These are phyloP conservation scores for Thalassiosira oceanica DNA, from an alignment of 352 stramenopile species.

Conservation along the genomic window DNA sequence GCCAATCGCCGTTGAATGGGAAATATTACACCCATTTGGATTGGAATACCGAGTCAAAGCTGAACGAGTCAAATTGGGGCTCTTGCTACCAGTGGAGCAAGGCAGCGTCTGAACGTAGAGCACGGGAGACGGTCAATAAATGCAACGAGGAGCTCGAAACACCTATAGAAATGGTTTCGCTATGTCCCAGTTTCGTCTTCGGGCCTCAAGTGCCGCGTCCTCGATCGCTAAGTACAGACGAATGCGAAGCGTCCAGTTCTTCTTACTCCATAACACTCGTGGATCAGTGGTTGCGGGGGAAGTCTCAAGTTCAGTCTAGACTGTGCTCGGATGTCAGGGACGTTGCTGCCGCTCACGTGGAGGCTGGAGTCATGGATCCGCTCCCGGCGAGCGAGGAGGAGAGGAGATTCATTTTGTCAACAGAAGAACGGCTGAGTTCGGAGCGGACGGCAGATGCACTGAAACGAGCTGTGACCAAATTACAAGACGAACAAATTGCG, in stretches of 20 bases:
- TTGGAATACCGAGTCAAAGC: conserved; percentile 60
- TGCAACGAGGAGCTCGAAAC: conserved; percentile 23
- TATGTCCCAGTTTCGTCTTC: conserved; percentile 80
- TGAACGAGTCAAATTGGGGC: conserved; percentile 56
- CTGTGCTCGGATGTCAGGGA: conserved; percentile 77
- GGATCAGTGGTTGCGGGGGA: conserved; percentile 64
- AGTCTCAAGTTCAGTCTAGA: conserved; percentile 69
- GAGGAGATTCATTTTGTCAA: conserved; percentile 70
- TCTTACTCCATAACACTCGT: conserved; percentile 72
- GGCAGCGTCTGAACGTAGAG: conserved; percentile 64
- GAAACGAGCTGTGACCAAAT: conserved; percentile 14
- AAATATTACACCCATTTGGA: conserved; percentile 61
- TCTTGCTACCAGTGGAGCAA: conserved; percentile 74
- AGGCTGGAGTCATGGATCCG: conserved; percentile 33
- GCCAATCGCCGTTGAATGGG: conserved; percentile 67
- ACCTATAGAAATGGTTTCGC: conserved; percentile 55
- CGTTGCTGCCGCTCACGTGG: conserved; percentile 69
- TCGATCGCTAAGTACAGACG: background rate
- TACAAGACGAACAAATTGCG: conserved; percentile 26
- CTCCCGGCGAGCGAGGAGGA: conserved; percentile 18
- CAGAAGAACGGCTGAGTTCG: conserved; percentile 60
- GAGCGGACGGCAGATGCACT: conserved; percentile 56
- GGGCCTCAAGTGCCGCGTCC: conserved; percentile 51
- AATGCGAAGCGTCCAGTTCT: conserved; percentile 21
- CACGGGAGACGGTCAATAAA: conserved; percentile 50